Evolutionary conservation across 768 basidiomycete species (phyloP), one percentile per base, ranked within the genome.

Genomic region (Mycena indigotica): DNA sequence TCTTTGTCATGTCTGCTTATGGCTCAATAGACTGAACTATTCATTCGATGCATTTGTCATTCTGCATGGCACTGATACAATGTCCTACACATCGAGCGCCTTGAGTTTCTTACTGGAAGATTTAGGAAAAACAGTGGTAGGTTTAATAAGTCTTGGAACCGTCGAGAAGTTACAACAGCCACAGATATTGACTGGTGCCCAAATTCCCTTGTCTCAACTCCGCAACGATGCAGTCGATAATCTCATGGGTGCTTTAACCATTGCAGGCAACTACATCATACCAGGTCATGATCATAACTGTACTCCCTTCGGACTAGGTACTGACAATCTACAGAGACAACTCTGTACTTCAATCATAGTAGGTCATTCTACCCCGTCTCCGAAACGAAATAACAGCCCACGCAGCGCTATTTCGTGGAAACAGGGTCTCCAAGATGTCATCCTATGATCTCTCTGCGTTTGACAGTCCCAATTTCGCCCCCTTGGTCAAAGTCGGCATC

Each of bases 221-320:
- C 83, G 93, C n/a, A 97, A 95, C 65, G 95, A 98, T 69, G 93
- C 94, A 6, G 86, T 94, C 4, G 95, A 96, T 64, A 98, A 97
- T 69, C 75, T 97, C 10, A 85, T 97, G 69, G 94, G 93, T 6
- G 90, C 93, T 3, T 75, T 98, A 29, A 86, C 88, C 16, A 88
- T 96, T 51, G 94, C 95, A 16, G 95, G 95, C 1, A 88, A 92
- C 65, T 95, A 86, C 66, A 89, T 90, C 59, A 94, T 98, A 52
- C 95, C 95, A 68, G 94, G 92, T 89, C 73, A 30, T 61, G 40
- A 17, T n/a, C 41, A 15, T 23, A 29, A 17, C 28, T 25, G 24
- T 51, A 15, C 6, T 19, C 30, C 10, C 3, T 16, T 23, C n/a
- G n/a, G n/a, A 26, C 49, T n/a, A 25, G 21, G 44, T 51, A 21